Evolutionary conservation across 2,329 filamentous ascomycete species (phyloP).

Genomic region (Orbilia javanica): DNA sequence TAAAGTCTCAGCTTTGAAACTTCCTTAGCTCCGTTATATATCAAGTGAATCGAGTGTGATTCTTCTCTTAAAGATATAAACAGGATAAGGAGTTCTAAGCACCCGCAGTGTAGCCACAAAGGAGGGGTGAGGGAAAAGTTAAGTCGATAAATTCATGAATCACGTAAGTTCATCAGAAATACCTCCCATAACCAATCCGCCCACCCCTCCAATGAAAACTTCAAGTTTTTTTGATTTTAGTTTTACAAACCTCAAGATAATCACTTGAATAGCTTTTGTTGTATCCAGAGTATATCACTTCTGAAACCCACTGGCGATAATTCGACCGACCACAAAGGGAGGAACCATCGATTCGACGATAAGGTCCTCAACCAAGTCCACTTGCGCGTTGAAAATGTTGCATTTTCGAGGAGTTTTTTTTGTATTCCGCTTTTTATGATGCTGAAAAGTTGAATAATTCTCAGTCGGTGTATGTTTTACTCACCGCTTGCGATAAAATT

Average conservation of each 20-base stretch:
- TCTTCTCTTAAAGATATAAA: background rate
- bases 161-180: background rate
- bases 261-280: slow-evolving; percentile 8
- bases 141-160: background rate
- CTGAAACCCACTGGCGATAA: slow-evolving; percentile 6
- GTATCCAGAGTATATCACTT: background rate
- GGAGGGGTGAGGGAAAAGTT: slow-evolving; percentile 7
- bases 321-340: background rate
- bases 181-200: background rate
- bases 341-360: background rate
- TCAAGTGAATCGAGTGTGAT: background rate
- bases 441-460: background rate
- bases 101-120: slow-evolving; percentile 63
- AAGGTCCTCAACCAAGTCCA: slow-evolving; percentile 24
- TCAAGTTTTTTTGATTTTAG: slow-evolving; percentile 40
- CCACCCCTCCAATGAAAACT: slow-evolving; percentile 39
- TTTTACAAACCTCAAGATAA: slow-evolving; percentile 57
- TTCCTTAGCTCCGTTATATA: slow-evolving; percentile 11
- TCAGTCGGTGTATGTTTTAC: slow-evolving; percentile 69
- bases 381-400: slow-evolving; percentile 43
- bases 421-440: too few species aligned
- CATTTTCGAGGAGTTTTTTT: slow-evolving; percentile 64
- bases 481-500: slow-evolving; percentile 95
- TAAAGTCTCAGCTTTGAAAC: slow-evolving; percentile 87
- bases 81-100: slow-evolving; percentile 52